These are phyloP conservation scores for Styphnolobium japonicum DNA, from an alignment of 306 rosid species.

Conservation along the genomic window DNA sequence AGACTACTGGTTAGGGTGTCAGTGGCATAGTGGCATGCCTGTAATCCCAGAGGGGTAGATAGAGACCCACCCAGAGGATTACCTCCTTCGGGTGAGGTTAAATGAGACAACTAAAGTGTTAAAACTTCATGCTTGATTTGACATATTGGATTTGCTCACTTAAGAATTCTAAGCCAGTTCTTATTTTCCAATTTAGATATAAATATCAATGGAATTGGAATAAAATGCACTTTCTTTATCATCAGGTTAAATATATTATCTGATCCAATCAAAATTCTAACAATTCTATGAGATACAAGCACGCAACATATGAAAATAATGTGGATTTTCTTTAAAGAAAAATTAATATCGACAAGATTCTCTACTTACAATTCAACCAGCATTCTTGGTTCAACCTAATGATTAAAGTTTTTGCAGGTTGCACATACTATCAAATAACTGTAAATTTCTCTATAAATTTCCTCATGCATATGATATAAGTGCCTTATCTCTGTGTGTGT, in stretches of 20 bases:
- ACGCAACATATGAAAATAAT: neutral
- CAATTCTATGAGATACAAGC: neutral
- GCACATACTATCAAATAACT: neutral
- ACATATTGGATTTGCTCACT: neutral
- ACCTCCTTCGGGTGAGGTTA: neutral
- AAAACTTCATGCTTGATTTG: neutral
- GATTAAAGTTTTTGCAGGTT: neutral
- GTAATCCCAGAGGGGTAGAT: no score
- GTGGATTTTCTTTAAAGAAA: neutral
- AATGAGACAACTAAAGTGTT: neutral
- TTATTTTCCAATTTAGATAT: neutral
- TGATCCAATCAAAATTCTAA: neutral
- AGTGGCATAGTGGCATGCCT: no score
- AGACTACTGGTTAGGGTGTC: no score
- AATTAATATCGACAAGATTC: neutral
- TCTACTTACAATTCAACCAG: neutral
- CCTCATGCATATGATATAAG: constrained; percentile 2
- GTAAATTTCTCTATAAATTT: constrained; percentile 4
- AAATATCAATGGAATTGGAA: neutral
- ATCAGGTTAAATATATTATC: neutral
- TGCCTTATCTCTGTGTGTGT: neutral
- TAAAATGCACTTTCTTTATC: neutral
- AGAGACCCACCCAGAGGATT: no score
- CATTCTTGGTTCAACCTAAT: constrained; percentile 2
- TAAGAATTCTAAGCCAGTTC: neutral